phyloP scores from a whole-genome alignment of 106 monocot species.

The Dioscorea zingiberensis region DNA sequence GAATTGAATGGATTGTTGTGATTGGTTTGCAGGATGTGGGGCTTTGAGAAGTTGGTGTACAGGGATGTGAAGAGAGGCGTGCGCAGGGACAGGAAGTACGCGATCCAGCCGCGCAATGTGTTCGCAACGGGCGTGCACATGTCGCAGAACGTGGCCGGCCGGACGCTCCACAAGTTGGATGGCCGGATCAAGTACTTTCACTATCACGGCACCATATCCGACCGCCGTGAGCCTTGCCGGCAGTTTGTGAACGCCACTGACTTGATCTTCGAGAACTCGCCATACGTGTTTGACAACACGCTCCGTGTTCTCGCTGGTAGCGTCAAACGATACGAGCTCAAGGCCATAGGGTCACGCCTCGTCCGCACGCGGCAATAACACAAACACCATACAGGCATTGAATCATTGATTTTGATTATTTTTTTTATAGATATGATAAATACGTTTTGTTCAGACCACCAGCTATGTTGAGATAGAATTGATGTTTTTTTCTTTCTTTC shows the following conservation, averaged over 20 bases:
- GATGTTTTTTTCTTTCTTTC: too few species aligned
- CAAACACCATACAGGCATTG: too few species aligned
- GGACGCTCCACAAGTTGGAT: slow-evolving; percentile 39
- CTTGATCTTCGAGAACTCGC: slow-evolving; percentile 24
- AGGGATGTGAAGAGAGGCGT: slow-evolving; percentile 42
- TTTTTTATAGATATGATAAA: too few species aligned
- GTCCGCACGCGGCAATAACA: slow-evolving; percentile 13
- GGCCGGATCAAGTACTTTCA: slow-evolving; percentile 55
- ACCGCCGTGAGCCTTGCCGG: slow-evolving; percentile 42
- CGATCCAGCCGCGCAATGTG: slow-evolving; percentile 47
- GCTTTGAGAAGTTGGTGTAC: slow-evolving; percentile 77
- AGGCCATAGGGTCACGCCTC: slow-evolving; percentile 7
- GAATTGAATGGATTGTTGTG: too few species aligned
- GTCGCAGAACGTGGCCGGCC: slow-evolving; percentile 51
- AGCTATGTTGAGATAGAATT: too few species aligned
- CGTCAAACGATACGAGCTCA: slow-evolving; percentile 22
- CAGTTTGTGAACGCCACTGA: slow-evolving; percentile 21
- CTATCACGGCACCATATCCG: slow-evolving; percentile 61
- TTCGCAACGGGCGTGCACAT: slow-evolving; percentile 74
- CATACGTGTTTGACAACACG: slow-evolving; percentile 44
- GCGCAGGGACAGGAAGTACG: slow-evolving; percentile 58
- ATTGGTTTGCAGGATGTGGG: slow-evolving; percentile 58
- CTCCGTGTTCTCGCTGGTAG: slow-evolving; percentile 17
- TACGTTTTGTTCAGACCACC: too few species aligned
- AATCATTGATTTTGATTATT: too few species aligned